Evolutionary conservation across 2,329 filamentous ascomycete species (phyloP).

Genomic region (Curvularia hawaiiensis): DNA sequence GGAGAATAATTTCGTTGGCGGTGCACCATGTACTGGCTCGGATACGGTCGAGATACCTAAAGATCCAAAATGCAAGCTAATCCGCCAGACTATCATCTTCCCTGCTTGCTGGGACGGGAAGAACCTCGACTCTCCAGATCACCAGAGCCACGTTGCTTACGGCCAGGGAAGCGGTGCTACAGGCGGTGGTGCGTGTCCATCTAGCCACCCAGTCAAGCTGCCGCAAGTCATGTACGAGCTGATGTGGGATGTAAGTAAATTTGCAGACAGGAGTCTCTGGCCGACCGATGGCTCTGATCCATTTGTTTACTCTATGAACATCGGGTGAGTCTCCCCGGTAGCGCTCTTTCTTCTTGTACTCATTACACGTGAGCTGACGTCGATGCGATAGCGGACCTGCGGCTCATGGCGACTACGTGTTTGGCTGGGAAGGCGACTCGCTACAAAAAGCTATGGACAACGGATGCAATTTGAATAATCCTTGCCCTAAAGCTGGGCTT

Average conservation of each 20-base stretch:
- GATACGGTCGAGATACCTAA: slow-evolving; percentile 59
- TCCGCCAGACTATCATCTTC: slow-evolving; percentile 60
- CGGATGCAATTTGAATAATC: slow-evolving; percentile 45
- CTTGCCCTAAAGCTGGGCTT: slow-evolving; percentile 40
- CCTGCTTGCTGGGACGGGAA: slow-evolving; percentile 41
- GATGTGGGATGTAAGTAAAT: slow-evolving; percentile 43
- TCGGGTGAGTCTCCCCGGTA: slow-evolving; percentile 28
- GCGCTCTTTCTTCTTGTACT: neutral
- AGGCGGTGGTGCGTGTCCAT: slow-evolving; percentile 56
- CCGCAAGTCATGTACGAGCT: slow-evolving; percentile 46
- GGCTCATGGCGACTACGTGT: slow-evolving; percentile 49
- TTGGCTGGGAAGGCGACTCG: slow-evolving; percentile 53
- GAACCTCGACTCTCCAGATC: slow-evolving; percentile 42
- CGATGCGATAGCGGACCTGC: slow-evolving; percentile 29
- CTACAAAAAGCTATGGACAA: slow-evolving; percentile 51
- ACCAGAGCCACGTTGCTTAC: slow-evolving; percentile 54
- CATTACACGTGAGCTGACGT: neutral
- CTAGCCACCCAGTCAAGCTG: slow-evolving; percentile 42
- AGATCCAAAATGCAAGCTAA: slow-evolving; percentile 56
- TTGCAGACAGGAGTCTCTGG: slow-evolving; percentile 38
- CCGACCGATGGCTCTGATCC: slow-evolving; percentile 41
- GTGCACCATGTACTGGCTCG: slow-evolving; percentile 56
- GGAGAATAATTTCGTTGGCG: slow-evolving; percentile 56
- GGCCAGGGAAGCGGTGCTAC: slow-evolving; percentile 51
- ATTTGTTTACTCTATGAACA: slow-evolving; percentile 43